Evolutionary conservation across 2,329 filamentous ascomycete species (phyloP).

Genomic region (Diplodia sapinea): DNA sequence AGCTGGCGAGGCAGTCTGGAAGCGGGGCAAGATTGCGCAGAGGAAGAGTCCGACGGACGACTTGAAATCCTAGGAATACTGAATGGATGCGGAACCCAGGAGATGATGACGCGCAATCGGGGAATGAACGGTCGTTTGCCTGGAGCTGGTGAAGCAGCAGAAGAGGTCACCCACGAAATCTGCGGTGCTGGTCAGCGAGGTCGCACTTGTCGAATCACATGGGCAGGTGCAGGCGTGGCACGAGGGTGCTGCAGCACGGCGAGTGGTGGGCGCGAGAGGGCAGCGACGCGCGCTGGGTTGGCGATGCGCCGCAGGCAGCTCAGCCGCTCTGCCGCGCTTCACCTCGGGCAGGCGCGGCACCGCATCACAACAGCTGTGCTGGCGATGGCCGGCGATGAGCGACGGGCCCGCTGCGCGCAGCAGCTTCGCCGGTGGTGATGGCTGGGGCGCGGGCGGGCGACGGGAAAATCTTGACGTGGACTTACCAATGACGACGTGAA

Average conservation of each 20-base stretch:
- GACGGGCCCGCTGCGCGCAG: neutral
- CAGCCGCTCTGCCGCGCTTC: slow-evolving; percentile 3
- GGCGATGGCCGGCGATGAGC: neutral
- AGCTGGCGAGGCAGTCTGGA: slow-evolving; percentile 31
- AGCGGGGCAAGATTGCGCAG: slow-evolving; percentile 39
- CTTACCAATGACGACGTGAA: slow-evolving; percentile 34
- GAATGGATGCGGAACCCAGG: slow-evolving; percentile 41
- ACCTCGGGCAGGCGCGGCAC: neutral
- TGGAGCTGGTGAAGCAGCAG: slow-evolving; percentile 37
- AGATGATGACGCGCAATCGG: slow-evolving; percentile 37
- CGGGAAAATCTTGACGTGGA: slow-evolving; percentile 32
- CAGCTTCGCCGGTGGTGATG: slow-evolving; percentile 19
- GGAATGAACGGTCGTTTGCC: slow-evolving; percentile 44
- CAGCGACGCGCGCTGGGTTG: slow-evolving; percentile 18
- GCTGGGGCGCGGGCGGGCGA: slow-evolving; percentile 8
- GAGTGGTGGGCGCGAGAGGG: slow-evolving; percentile 4
- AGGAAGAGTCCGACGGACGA: slow-evolving; percentile 19
- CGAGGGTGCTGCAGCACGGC: slow-evolving; percentile 34
- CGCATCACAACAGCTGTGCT: neutral
- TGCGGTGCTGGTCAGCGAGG: slow-evolving; percentile 38
- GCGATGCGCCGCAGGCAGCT: slow-evolving; percentile 25
- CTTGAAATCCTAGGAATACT: slow-evolving; percentile 31
- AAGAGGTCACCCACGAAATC: slow-evolving; percentile 40
- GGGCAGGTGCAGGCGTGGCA: slow-evolving; percentile 39
- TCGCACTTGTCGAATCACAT: slow-evolving; percentile 42